Conservation (phyloP, 495 filamentous ascomycete species). For the Lichenothelia convexa region DNA sequence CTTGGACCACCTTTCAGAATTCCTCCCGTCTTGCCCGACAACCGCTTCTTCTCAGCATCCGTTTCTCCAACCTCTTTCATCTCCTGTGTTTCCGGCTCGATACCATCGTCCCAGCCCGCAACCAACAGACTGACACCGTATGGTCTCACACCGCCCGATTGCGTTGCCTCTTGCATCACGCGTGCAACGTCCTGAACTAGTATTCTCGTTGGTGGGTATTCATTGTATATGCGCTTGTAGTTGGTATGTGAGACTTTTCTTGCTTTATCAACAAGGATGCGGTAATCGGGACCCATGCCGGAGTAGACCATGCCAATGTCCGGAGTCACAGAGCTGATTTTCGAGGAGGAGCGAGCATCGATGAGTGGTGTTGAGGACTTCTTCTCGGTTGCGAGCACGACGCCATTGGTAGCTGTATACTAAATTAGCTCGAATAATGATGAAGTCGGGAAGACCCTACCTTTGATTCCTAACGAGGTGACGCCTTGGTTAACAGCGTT, state of each 20-base stretch:
- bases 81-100: constrained; percentile 60
- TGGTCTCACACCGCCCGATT: constrained; percentile 92
- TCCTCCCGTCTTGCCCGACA: constrained; percentile 69
- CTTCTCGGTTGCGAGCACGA: constrained; percentile 98
- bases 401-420: constrained; percentile 74
- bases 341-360: constrained; percentile 84
- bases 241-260: constrained; percentile 97
- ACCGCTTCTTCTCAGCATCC: constrained; percentile 50
- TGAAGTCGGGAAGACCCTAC: constrained; percentile 26
- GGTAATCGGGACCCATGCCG: constrained; percentile 97
- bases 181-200: constrained; percentile 95
- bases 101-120: constrained; percentile 94
- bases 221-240: constrained; percentile 99
- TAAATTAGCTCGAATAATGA: constrained; percentile 3
- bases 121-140: constrained; percentile 92
- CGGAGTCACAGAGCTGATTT: constrained; percentile 93
- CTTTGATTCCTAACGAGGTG: constrained; percentile 96
- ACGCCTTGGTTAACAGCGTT: constrained; percentile 99
- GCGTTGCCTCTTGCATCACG: constrained; percentile 97
- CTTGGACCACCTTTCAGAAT: constrained; percentile 91
- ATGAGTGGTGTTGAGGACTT: constrained; percentile 94
- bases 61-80: constrained; percentile 23
- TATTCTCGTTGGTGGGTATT: constrained; percentile 97
- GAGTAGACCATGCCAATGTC: constrained; percentile 99
- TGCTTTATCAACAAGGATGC: constrained; percentile 90